Percentiles rank a stretch among this genome's conserved stretches.
phyloP scores from a whole-genome alignment of 2,329 filamentous ascomycete genomes.

The Akanthomyces muscarius region DNA sequence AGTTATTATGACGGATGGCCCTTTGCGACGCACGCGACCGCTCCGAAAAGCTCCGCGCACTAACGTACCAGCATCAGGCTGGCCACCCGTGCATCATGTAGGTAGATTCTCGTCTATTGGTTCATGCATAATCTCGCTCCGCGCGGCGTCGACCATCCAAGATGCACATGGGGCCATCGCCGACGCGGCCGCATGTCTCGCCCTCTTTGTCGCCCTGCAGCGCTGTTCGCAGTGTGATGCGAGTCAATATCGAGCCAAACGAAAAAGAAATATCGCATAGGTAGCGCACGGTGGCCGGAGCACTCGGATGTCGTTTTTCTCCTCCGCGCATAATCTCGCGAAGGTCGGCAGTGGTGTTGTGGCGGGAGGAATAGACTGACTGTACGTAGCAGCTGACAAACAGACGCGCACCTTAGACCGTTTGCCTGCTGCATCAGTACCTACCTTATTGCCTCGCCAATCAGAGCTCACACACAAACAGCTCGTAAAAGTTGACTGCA shows the following conservation, averaged over 20 bases:
- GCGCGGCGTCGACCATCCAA: not conserved
- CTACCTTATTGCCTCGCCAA: too few relatives aligned
- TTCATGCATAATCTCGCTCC: constrained; percentile 1
- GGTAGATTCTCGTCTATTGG: not conserved
- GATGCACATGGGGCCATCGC: too few relatives aligned
- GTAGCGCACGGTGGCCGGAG: not conserved
- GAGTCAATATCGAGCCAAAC: not conserved
- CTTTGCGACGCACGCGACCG: constrained; percentile 4
- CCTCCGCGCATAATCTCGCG: not conserved
- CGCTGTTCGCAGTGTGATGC: not conserved
- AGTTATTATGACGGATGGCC: not conserved
- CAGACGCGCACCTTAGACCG: not conserved
- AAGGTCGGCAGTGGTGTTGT: not conserved
- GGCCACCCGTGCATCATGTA: not conserved
- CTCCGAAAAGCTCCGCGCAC: constrained; percentile 4
- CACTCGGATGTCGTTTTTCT: not conserved
- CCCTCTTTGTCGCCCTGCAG: not conserved
- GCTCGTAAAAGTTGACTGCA: not conserved
- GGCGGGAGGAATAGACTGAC: not conserved
- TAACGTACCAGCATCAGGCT: not conserved
- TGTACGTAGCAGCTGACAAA: not conserved
- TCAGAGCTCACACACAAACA: not conserved
- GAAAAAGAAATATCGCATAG: not conserved
- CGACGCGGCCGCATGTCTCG: too few relatives aligned
- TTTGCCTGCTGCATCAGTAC: not conserved